Evolutionary conservation across 805 yeast genomes (phyloP).

Genomic region (Grigorovia yakushimaensis): DNA sequence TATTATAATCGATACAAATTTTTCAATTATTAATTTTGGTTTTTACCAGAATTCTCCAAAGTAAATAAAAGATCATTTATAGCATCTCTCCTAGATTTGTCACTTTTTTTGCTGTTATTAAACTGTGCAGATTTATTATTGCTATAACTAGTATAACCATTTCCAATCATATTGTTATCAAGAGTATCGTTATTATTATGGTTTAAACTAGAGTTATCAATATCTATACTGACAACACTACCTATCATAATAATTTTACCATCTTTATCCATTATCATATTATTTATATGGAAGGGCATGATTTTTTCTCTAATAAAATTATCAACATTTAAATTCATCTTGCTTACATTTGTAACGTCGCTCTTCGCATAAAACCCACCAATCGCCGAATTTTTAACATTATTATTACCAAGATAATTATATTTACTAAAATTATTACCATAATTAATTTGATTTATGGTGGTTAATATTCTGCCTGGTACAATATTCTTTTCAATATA

Average conservation of each 20-base stretch:
- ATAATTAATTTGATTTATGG: slow-evolving; percentile 1
- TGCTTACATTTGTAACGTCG: slow-evolving; percentile 28
- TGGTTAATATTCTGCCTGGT: slow-evolving; percentile 52
- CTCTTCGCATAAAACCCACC: slow-evolving; percentile 43
- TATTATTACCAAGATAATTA: slow-evolving; percentile 32
- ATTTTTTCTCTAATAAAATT: slow-evolving; percentile 36
- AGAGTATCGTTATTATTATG: background rate
- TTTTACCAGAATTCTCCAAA: slow-evolving; percentile 4
- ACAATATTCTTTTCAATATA: slow-evolving; percentile 41
- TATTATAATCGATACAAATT: too few species aligned
- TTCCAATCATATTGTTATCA: background rate
- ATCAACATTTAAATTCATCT: slow-evolving; percentile 26
- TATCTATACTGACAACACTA: background rate
- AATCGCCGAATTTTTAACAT: slow-evolving; percentile 40
- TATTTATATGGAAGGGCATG: slow-evolving; percentile 34
- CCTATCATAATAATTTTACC: slow-evolving; percentile 25
- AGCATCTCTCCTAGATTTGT: background rate
- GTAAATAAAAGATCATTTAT: slow-evolving; percentile 1
- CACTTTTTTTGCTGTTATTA: background rate
- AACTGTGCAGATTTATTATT: background rate
- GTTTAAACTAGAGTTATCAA: slow-evolving; percentile 13
- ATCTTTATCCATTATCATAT: slow-evolving; percentile 30
- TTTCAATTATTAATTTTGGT: background rate
- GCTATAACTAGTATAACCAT: background rate
- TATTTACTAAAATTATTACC: background rate